Evolutionary conservation across 129 eudicot species (phyloP).

Genomic region (Lonicera japonica): DNA sequence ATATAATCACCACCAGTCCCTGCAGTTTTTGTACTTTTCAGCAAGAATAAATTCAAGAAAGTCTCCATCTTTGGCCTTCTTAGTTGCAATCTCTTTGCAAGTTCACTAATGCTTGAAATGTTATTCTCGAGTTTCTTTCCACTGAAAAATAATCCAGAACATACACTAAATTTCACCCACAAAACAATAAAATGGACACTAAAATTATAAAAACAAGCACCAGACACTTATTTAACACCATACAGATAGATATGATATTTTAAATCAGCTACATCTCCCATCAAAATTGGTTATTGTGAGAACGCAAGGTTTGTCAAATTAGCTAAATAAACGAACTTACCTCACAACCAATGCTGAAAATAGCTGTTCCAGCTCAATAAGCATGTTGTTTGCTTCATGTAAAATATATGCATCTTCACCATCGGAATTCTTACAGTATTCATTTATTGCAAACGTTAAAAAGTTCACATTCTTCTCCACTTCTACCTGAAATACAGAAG

Average conservation of each 20-base stretch:
- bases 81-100: slow-evolving; percentile 9
- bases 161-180: background rate
- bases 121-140: slow-evolving; percentile 1
- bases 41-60: slow-evolving; percentile 10
- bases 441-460: slow-evolving; percentile 15
- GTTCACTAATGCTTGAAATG: slow-evolving; percentile 5
- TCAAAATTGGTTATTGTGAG: background rate
- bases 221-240: too few relatives aligned
- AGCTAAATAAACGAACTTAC: slow-evolving; percentile 1
- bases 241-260: too few relatives aligned
- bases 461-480: slow-evolving; percentile 17
- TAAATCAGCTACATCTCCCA: too few relatives aligned
- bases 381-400: slow-evolving; percentile 9
- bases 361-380: slow-evolving; percentile 26
- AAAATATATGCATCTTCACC: slow-evolving; percentile 14
- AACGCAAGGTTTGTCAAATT: background rate
- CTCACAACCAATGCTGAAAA: slow-evolving; percentile 29
- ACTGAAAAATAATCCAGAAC: slow-evolving; percentile 12
- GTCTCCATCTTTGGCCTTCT: slow-evolving; percentile 22
- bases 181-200: too few relatives aligned
- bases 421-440: background rate
- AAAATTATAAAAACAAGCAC: too few relatives aligned
- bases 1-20: background rate
- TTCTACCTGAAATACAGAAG: slow-evolving; percentile 18
- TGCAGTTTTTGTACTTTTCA: background rate